Percentiles rank a stretch among this genome's conserved stretches.
phyloP scores from a whole-genome alignment of 768 basidiomycete species.

The Clitopilus passeckerianus region DNA sequence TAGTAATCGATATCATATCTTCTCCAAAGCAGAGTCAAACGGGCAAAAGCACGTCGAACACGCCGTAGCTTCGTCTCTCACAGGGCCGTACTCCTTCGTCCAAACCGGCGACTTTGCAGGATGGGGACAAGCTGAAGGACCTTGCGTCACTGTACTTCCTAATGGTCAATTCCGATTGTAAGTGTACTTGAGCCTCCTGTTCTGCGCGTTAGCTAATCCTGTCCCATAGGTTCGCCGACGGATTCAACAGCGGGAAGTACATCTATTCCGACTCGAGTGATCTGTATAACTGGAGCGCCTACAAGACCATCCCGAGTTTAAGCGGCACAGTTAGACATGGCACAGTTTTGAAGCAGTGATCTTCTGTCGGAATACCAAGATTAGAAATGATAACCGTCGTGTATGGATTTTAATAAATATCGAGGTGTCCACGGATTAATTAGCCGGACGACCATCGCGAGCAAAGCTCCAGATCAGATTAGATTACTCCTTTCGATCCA shows the following conservation, averaged over 20 bases:
- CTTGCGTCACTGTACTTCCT: slow-evolving; percentile 23
- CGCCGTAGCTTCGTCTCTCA: slow-evolving; percentile 24
- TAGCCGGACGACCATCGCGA: no score
- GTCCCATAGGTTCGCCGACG: slow-evolving; percentile 21
- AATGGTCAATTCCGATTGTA: slow-evolving; percentile 27
- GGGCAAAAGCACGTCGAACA: slow-evolving; percentile 27
- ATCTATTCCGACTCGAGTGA: slow-evolving; percentile 30
- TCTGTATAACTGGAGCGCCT: slow-evolving; percentile 25
- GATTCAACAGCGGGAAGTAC: slow-evolving; percentile 27
- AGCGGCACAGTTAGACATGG: slow-evolving; percentile 26
- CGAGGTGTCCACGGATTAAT: no score
- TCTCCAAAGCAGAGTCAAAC: slow-evolving; percentile 26
- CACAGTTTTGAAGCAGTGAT: slow-evolving; percentile 24
- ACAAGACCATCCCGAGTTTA: slow-evolving; percentile 19
- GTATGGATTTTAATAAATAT: no score
- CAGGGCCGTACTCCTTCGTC: slow-evolving; percentile 27
- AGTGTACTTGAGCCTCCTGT: slow-evolving; percentile 3
- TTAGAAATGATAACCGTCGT: no score
- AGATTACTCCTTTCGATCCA: neutral
- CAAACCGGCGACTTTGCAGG: slow-evolving; percentile 29
- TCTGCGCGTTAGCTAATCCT: no score
- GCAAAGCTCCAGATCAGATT: neutral
- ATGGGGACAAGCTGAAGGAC: slow-evolving; percentile 29
- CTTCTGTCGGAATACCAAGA: no score
- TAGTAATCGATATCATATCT: slow-evolving; percentile 28